These are phyloP conservation scores for Castanea crenata DNA, from an alignment of 306 rosid species.

Conservation along the genomic window DNA sequence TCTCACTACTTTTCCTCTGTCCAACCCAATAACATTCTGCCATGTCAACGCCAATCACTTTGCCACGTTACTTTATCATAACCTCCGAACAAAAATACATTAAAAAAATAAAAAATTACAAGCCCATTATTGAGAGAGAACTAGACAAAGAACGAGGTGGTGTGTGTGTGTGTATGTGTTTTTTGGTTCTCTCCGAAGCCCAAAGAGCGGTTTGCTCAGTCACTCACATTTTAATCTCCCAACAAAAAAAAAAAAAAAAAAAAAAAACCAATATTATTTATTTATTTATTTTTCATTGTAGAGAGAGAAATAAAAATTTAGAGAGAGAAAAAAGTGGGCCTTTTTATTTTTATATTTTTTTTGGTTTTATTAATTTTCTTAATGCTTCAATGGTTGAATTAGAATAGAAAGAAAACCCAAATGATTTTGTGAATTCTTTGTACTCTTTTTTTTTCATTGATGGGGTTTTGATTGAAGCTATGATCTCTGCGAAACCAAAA, in stretches of 20 bases:
- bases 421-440: conserved; percentile 34
- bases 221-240: conserved; percentile 61
- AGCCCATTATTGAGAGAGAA: conserved; percentile 61
- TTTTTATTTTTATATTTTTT: conserved; percentile 6
- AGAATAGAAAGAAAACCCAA: conserved; percentile 35
- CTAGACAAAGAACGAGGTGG: conserved; percentile 31
- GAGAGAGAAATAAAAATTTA: conserved; percentile 44
- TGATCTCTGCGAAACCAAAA: conserved; percentile 61
- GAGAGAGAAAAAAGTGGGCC: conserved; percentile 31
- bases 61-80: conserved; percentile 35
- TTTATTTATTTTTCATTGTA: conserved; percentile 48
- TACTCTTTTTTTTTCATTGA: background rate
- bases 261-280: too few relatives aligned
- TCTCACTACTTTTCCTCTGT: background rate
- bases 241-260: conserved; percentile 7
- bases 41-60: conserved; percentile 7
- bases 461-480: conserved; percentile 45
- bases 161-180: conserved; percentile 25
- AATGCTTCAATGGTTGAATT: conserved; percentile 64
- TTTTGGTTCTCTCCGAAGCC: conserved; percentile 39
- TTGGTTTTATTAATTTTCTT: too few relatives aligned
- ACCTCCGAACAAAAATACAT: conserved; percentile 15
- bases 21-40: conserved; percentile 13
- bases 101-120: conserved; percentile 22
- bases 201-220: conserved; percentile 49